Percentiles rank a stretch among this genome's conserved stretches.
phyloP scores from a whole-genome alignment of 768 basidiomycete species.

The Thelephora ganbajun region DNA sequence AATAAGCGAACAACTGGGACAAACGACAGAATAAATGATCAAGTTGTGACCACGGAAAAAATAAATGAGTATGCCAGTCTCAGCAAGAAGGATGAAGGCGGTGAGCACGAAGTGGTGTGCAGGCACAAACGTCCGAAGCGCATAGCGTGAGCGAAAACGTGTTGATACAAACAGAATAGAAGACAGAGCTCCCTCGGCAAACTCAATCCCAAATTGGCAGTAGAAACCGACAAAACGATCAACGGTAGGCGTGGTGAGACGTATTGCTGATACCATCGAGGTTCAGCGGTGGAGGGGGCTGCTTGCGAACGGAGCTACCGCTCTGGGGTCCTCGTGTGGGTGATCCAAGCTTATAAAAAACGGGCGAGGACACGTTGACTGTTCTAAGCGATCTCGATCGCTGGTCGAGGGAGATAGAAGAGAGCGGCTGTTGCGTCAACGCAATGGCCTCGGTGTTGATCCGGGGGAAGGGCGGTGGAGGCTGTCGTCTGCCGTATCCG shows the following conservation, averaged over 20 bases:
- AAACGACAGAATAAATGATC: no score
- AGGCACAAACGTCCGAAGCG: no score
- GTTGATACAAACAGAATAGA: no score
- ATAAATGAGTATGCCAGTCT: no score
- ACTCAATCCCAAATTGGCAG: no score
- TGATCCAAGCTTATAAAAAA: neutral
- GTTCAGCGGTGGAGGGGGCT: neutral
- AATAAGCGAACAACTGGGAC: no score
- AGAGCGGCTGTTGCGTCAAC: neutral
- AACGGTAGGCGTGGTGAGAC: neutral
- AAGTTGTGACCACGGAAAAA: no score
- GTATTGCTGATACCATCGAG: neutral
- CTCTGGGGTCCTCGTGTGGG: neutral
- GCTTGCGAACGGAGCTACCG: neutral
- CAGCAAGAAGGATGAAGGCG: no score
- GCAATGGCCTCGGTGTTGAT: neutral
- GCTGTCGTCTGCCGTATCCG: neutral
- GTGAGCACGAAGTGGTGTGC: no score
- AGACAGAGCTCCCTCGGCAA: no score
- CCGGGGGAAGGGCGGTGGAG: neutral
- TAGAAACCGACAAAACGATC: no score
- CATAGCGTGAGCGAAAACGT: no score
- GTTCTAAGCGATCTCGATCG: neutral
- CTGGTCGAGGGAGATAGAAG: neutral
- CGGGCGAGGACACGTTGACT: neutral